Evolutionary conservation across 129 eudicot species (phyloP), one percentile per base, ranked within the genome.

Genomic region (Lactuca saligna): DNA sequence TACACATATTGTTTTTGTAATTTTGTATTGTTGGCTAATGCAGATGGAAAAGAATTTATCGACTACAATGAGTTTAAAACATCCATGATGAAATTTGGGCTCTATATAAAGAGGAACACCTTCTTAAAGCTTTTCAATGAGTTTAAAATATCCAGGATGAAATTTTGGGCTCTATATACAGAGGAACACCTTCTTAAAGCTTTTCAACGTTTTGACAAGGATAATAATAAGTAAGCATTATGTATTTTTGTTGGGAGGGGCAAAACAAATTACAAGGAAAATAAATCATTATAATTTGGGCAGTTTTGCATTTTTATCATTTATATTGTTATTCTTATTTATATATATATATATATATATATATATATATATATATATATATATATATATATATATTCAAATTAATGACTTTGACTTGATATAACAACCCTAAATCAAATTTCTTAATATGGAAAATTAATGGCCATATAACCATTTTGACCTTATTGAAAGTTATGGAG

Each of bases 81-180:
- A 38, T 89, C 96, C 44, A 91, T 95, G 61, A 88, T 84, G 87
- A 89, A 88, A 78, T 80, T 68, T 78, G 76, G 73, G 81, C 72
- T 76, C 75, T 78, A 34, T 89, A 88, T 71, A 82, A 84, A 51
- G 91, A 88, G 17, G 91, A 88, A 50, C 62, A 91, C 35, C 80
- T 88, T 17, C 75, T 74, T 80, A 75, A 78, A 65, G 89, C 90
- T 49, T 88, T 91, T 62, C 69, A 82, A 25, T 17, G 96, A 91
- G 86, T 91, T 88, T 73, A 72, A 80, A 13, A 88, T 87, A 38
- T 89, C 96, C 44, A 91, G 91, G 61, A 88, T 84, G 87, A 89
- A 88, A 78, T 80, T 68, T 78, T n/a, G 76, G 73, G 81, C 72
- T 76, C 75, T 78, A 34, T 89, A 88, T 71, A 82, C 82, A 51